Evolutionary conservation across 192 early-diverging fungal genomes (phyloP).

Genomic region (Gonapodya prolifera): DNA sequence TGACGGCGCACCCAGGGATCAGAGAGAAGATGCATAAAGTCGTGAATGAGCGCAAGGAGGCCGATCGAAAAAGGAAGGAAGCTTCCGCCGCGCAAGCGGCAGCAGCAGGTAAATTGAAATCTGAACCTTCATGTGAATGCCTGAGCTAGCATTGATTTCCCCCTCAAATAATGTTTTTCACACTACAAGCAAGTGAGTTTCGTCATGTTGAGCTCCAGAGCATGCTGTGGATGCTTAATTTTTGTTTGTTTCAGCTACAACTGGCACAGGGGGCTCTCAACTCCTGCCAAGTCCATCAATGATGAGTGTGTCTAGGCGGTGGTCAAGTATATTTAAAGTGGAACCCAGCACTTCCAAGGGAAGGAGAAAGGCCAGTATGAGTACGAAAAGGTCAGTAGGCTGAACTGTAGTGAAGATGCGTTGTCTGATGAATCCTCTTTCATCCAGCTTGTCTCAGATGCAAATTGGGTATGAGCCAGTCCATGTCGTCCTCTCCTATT

Average conservation of each 20-base stretch:
- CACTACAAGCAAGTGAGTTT: neutral
- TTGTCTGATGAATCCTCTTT: no score
- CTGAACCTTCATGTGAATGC: no score
- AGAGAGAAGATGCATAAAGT: neutral
- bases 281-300: neutral
- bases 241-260: neutral
- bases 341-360: no score
- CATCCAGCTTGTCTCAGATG: no score
- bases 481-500: no score
- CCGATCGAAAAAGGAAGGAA: neutral
- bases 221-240: neutral
- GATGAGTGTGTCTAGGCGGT: neutral
- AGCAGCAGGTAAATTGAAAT: no score
- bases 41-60: neutral
- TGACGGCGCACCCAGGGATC: neutral
- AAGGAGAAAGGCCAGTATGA: neutral
- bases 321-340: neutral
- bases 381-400: neutral
- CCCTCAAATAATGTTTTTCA: neutral
- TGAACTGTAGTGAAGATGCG: no score
- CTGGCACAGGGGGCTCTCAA: neutral
- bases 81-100: neutral
- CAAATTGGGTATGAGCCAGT: no score
- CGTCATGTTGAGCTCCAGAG: neutral
- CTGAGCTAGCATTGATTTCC: neutral